A percentile compares a stretch with the other conserved stretches of the same genome.
Evolutionary conservation across 768 basidiomycete species (phyloP).

Genomic region (Lentinus tigrinus): DNA sequence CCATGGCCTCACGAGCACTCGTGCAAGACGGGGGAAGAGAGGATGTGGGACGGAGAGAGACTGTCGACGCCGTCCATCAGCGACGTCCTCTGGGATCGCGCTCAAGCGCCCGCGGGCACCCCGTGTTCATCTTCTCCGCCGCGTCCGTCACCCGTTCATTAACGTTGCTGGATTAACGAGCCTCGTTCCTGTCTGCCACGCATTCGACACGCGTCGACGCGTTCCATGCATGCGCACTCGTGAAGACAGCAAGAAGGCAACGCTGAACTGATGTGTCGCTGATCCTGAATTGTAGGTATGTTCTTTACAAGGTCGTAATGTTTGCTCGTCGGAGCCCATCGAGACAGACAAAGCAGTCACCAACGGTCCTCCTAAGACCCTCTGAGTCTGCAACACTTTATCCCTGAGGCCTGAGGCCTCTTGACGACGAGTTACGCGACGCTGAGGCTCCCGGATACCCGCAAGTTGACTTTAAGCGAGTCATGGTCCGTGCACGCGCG

Average conservation of each 20-base stretch:
- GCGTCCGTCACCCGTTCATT: too few species aligned
- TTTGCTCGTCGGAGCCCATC: too few species aligned
- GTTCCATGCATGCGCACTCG: too few species aligned
- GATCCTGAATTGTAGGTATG: too few species aligned
- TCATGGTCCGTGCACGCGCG: slow-evolving; percentile 54
- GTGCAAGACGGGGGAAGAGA: background rate
- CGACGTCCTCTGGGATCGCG: background rate
- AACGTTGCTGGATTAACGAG: background rate
- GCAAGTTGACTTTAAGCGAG: background rate
- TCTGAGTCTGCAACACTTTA: too few species aligned
- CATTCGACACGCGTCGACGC: background rate
- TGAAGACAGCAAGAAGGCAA: too few species aligned
- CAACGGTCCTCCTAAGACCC: too few species aligned
- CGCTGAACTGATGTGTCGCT: too few species aligned
- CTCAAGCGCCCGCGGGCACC: background rate
- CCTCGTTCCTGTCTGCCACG: background rate
- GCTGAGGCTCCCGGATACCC: background rate
- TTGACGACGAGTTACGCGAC: background rate
- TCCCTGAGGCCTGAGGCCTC: too few species aligned
- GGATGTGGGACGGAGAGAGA: background rate
- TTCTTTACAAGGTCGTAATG: too few species aligned
- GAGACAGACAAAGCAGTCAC: too few species aligned
- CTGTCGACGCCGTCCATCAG: slow-evolving; percentile 1
- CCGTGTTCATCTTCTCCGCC: background rate
- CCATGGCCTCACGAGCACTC: slow-evolving; percentile 18